Conservation (phyloP, 2,329 filamentous ascomycete genomes). For the Botrytis porri region DNA sequence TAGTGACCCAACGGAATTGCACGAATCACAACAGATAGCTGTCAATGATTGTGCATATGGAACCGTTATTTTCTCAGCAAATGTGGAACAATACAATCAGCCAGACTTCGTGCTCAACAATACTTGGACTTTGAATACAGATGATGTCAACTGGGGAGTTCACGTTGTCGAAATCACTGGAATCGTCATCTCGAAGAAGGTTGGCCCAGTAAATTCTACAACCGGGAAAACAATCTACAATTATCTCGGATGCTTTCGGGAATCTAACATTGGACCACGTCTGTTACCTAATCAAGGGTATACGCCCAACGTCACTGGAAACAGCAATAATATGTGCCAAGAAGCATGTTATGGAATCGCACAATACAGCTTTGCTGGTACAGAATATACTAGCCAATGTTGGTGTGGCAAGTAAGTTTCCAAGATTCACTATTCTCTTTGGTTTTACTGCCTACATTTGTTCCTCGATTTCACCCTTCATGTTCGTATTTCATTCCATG, state of each 20-base stretch:
- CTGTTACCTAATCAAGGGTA: slow-evolving; percentile 36
- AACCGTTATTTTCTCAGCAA: slow-evolving; percentile 33
- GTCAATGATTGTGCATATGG: slow-evolving; percentile 35
- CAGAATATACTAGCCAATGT: slow-evolving; percentile 36
- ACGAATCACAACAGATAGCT: slow-evolving; percentile 34
- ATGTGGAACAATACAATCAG: slow-evolving; percentile 31
- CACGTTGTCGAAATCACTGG: slow-evolving; percentile 36
- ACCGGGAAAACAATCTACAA: slow-evolving; percentile 29
- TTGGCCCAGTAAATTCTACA: slow-evolving; percentile 12
- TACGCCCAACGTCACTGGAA: slow-evolving; percentile 30
- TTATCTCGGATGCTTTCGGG: slow-evolving; percentile 39
- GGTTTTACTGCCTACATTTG: background rate
- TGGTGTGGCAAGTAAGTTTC: slow-evolving; percentile 35
- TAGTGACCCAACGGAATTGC: slow-evolving; percentile 32
- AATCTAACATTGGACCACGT: slow-evolving; percentile 33
- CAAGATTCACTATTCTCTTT: background rate
- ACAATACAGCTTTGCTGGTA: slow-evolving; percentile 35
- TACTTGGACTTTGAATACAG: slow-evolving; percentile 41
- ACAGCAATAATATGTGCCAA: slow-evolving; percentile 33
- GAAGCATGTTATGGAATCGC: slow-evolving; percentile 37
- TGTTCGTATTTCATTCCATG: background rate
- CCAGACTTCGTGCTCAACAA: slow-evolving; percentile 29
- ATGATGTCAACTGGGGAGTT: slow-evolving; percentile 40
- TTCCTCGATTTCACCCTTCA: background rate
- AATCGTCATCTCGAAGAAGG: slow-evolving; percentile 20